Percentiles rank a stretch among this genome's conserved stretches.
phyloP scores from a whole-genome alignment of 1,139 yeast species.

The Martiniozyma asiatica region DNA sequence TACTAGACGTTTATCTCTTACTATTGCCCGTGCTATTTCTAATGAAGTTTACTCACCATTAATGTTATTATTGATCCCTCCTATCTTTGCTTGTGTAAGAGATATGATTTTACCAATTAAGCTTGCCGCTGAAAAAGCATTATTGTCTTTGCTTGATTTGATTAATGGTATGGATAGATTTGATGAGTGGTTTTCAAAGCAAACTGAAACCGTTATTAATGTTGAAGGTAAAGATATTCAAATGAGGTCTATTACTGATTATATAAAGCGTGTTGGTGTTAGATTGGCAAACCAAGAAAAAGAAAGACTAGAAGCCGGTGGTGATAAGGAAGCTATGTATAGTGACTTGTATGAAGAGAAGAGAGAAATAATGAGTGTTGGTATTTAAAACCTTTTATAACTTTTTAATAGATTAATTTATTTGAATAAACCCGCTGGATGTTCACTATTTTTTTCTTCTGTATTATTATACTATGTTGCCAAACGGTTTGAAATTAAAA shows the following conservation, averaged over 20 bases:
- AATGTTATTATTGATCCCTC: slow-evolving; percentile 38
- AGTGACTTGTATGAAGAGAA: slow-evolving; percentile 84
- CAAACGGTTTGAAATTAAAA: too few species aligned
- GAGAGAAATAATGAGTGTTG: slow-evolving; percentile 78
- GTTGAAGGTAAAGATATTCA: slow-evolving; percentile 24
- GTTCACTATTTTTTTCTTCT: too few species aligned
- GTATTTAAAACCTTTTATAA: too few species aligned
- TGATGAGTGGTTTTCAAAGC: slow-evolving; percentile 42
- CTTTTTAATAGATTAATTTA: too few species aligned
- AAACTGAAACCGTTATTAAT: slow-evolving; percentile 6
- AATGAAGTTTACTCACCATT: slow-evolving; percentile 44
- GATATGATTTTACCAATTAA: slow-evolving; percentile 83
- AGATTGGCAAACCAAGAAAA: slow-evolving; percentile 78
- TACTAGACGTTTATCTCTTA: slow-evolving; percentile 68
- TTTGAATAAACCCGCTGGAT: too few species aligned
- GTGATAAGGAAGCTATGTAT: slow-evolving; percentile 76
- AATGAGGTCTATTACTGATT: slow-evolving; percentile 72
- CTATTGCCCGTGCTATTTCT: slow-evolving; percentile 64
- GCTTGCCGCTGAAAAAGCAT: slow-evolving; percentile 90
- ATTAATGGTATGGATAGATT: slow-evolving; percentile 38
- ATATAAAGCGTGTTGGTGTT: slow-evolving; percentile 75
- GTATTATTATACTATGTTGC: too few species aligned
- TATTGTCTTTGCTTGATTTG: slow-evolving; percentile 64
- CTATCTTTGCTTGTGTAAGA: slow-evolving; percentile 73
- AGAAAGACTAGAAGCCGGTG: slow-evolving; percentile 81